Base-by-base conservation (phyloP, 164 flowering plant genomes). In the Tetracentron sinense region DNA sequence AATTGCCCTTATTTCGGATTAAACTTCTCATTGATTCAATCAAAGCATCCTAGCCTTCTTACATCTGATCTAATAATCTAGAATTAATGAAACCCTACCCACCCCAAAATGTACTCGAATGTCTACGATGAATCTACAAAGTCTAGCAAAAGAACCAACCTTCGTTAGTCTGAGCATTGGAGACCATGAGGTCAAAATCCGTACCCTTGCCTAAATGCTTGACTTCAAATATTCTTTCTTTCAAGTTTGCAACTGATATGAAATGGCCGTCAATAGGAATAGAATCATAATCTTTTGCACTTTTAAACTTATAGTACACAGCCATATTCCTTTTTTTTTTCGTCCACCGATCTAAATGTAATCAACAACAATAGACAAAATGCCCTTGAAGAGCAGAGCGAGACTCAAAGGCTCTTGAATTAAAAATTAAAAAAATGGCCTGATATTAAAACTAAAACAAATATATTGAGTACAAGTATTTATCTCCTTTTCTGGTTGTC, bases 141-240 rank as follows among this genome's bases (percentile, higher is more conserved):
- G 30, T 10, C 25, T 48, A 59, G 55, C 63, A 54, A 62, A 46
- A 62, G 64, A 70, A 89, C 97, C 81, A 82, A 95, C 99, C 99
- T 92, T 95, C 97, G 56, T 82, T 81, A 71, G 96, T 86, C 78
- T 90, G 94, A 71, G 97, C 96, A 62, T 95, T 88, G 77, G 94
- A 78, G 77, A 92, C 90, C 71, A 89, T 79, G 63, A 92, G 92
- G 81, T 92, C 97, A 77, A 84, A 89, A 84, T 88, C 96, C 11
- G 88, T 92, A 65, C 97, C 97, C 85, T 85, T 86, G 60, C 97
- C 94, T 86, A 89, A 82, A 64, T 90, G 99, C 97, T 92, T 95
- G 70, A 89, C 80, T 84, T 91, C 97, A 75, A 89, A 90, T 65
- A 95, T 90, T 90, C 86, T 87, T 77, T 88, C 96, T 90, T 95